Evolutionary conservation across 306 rosid genomes (phyloP).

Genomic region (Cicer cuneatum): DNA sequence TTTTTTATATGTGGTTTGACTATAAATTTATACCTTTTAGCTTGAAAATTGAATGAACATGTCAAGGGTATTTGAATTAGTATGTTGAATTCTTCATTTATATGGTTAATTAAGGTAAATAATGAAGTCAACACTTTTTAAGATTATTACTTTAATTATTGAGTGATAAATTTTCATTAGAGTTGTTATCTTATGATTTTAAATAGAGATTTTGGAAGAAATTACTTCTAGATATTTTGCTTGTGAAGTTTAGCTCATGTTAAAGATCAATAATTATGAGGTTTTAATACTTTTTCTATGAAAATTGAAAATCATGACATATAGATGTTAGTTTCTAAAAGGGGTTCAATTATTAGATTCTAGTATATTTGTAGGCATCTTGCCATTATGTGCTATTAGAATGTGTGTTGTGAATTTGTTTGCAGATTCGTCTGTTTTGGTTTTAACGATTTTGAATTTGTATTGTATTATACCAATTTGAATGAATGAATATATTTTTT

Average conservation of each 20-base stretch:
- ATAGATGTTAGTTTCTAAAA: neutral
- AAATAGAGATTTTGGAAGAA: neutral
- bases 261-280: slow-evolving; percentile 27
- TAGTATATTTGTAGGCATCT: too few species aligned
- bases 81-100: slow-evolving; percentile 41
- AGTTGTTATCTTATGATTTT: slow-evolving; percentile 22
- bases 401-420: too few species aligned
- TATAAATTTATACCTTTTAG: neutral
- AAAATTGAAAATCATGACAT: slow-evolving; percentile 37
- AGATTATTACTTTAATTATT: neutral
- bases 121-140: slow-evolving; percentile 23
- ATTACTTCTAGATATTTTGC: slow-evolving; percentile 7
- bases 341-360: neutral
- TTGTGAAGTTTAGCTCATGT: neutral
- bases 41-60: slow-evolving; percentile 27
- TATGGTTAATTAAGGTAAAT: slow-evolving; percentile 1
- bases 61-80: neutral
- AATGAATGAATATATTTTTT: too few species aligned
- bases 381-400: too few species aligned
- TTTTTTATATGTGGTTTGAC: slow-evolving; percentile 30
- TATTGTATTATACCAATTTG: too few species aligned
- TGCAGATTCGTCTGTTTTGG: too few species aligned
- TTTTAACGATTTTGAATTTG: too few species aligned
- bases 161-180: slow-evolving; percentile 7
- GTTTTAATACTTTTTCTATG: neutral